A percentile compares a stretch with the other conserved stretches of the same genome.
Evolutionary conservation across 495 filamentous ascomycete species (phyloP).

Genomic region (Hypoxylon perforatum): DNA sequence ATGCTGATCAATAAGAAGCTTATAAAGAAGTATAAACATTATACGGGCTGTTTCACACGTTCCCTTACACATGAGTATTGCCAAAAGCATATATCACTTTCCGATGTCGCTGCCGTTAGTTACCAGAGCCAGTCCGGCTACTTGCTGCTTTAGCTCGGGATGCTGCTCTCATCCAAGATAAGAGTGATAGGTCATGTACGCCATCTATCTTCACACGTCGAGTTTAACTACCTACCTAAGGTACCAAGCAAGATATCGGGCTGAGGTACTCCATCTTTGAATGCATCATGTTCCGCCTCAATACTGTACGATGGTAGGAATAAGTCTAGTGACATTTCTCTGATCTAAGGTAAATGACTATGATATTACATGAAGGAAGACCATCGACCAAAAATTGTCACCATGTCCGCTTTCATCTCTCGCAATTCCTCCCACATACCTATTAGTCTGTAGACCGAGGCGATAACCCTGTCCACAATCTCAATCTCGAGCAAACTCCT

Average conservation of each 20-base stretch:
- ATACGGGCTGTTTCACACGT: not conserved
- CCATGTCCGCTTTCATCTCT: constrained; percentile 42
- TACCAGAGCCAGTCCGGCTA: not conserved
- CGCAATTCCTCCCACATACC: constrained; percentile 37
- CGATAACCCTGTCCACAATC: constrained; percentile 39
- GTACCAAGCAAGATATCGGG: too few relatives aligned
- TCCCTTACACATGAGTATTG: not conserved
- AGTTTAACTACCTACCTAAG: too few relatives aligned
- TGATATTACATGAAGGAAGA: constrained; percentile 40
- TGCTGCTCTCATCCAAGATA: not conserved
- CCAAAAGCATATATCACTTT: not conserved
- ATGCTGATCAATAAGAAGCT: too few relatives aligned
- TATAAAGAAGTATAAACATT: not conserved
- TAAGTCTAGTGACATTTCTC: constrained; percentile 32
- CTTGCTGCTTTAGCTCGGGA: too few relatives aligned
- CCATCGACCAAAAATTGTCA: constrained; percentile 46
- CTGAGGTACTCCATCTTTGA: too few relatives aligned
- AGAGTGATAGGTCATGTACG: not conserved
- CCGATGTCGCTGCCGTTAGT: constrained; percentile 24
- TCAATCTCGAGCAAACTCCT: constrained; percentile 45
- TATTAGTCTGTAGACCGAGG: constrained; percentile 45
- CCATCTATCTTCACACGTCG: too few relatives aligned
- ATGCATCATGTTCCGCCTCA: too few relatives aligned
- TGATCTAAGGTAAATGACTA: constrained; percentile 36
- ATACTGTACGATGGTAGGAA: constrained; percentile 12